Evolutionary conservation across 345 rosid genomes (phyloP), one percentile per base, ranked within the genome.

Genomic region (Aquilaria sinensis): DNA sequence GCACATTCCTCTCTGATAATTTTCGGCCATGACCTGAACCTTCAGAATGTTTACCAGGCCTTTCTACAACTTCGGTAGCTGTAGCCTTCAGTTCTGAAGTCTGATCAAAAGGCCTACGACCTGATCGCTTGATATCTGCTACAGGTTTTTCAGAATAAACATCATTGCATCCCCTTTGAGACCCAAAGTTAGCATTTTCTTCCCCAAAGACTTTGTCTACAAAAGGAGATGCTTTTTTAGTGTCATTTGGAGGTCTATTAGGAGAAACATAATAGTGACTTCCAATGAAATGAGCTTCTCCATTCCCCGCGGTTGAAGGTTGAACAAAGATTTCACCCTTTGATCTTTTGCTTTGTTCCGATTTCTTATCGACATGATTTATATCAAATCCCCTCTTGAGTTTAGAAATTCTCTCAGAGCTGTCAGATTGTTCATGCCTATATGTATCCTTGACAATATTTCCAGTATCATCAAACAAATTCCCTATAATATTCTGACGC

Each of bases 391-490:
- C 78, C 30, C 81, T 78, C 75, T 71, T 84, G 59, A 87, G 71
- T 73, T 85, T 83, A 52, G 68, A 72, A 45, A 50, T 69, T 75
- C 70, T 83, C 69, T 78, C 83, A 12, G 80, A 62, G 65, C 79
- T 78, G 68, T 74, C 83, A 65, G 83, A 79, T 58, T 64, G 76
- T 58, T 81, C 96, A 46, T 56, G 74, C 73, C 72, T 78, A 37
- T 71, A 64, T 73, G 67, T 74, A 64, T 67, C 89, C 70, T 60
- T 73, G 32, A 43, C 69, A 7, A 64, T 52, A 61, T 77, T 77
- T 58, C 80, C 88, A 52, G 78, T 77, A 61, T 86, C 96, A 74
- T 88, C 96, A 78, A 94, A 88, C 78, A 88, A 65, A 67, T 80
- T 86, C 64, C 95, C 97, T 57, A 86, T 86, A 72, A 86, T 75